Base-by-base conservation (phyloP, 2,329 filamentous ascomycete species). In the Tricladium varicosporioides region DNA sequence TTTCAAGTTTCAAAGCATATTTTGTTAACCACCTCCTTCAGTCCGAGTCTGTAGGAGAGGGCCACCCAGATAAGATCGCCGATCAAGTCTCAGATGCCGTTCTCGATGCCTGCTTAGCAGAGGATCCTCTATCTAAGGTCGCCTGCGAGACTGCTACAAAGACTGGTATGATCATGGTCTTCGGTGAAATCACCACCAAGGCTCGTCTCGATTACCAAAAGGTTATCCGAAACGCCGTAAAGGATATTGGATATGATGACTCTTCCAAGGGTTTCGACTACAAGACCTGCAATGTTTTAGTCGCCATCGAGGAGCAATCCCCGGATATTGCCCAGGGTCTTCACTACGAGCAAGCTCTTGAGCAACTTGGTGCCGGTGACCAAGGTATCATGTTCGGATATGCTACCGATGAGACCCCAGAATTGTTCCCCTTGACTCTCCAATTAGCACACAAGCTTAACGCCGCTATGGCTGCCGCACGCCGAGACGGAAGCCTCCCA, bases 361-460 rank as follows among this genome's bases (percentile, higher is more conserved):
- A 99, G 86, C 88, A 96, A 80, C 88, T 99, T 65, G 94, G 94
- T 78, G 94, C 94, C 63, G 94, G 94, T 88, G 94, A 99, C 80
- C 94, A 99, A 84, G 94, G 94, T 83, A 97, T 99, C 84, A 99
- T 99, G 94, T 99, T 99, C 79, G 94, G 94, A 71, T 99, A 99
- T 84, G 94, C 94, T 76, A 96, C 94, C 71, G 94, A 99, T 73
- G 94, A 99, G 85, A 97, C 94, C 70, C 92, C 93, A 62, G 94
- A 99, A 82, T 85, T 96, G 69, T 90, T 97, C 75, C 94, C 94
- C 67, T 83, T 99, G 72, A 97, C 93, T 71, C 84, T 97, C 69
- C 85, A 93, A 71, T 86, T 97, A 73, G 89, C 94, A 72, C 94
- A 99, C 86, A 92, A 92, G 84, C 90, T 99, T 70, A 99, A 99